Base-by-base conservation (phyloP, 768 basidiomycete genomes). In the Suillus occidentalis region DNA sequence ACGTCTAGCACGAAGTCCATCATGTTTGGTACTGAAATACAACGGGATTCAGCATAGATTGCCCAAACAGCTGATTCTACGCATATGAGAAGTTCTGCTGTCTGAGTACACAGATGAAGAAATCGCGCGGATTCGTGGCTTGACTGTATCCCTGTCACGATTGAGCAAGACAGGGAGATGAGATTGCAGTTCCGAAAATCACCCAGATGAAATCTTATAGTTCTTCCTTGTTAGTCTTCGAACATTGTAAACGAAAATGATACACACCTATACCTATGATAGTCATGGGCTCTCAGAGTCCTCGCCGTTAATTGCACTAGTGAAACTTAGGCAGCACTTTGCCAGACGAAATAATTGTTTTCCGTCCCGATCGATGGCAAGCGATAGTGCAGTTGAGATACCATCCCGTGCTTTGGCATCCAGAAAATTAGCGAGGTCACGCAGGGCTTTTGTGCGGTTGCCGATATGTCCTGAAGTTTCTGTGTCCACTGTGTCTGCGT, bases 321-420 rank as follows among this genome's bases (percentile, higher is more conserved):
- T 72, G 4, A 74, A 69, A 34, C 72, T 67, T 47, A 74, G 62
- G 43, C 73, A 72, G 52, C 52, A 59, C 47, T 14, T 45, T 12
- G 72, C 72, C 2, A 76, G 65, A 14, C 62, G 63, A 4, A 72
- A 64, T 40, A 76, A 36, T 1, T 52, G 43, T 39, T 69, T 62
- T 16, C 72, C 72, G 22, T 76, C 69, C 18, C 73, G 67, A 40
- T 72, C 59, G 1, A 73, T 71, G 5, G 70, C 72, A 37, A 36
- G 52, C 39, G 69, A 60, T 60, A 73, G 57, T n/a, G 67, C 42
- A 45, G 25, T 65, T 53, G 70, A n/a, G 6, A 8, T 62, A 0
- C 62, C 68, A 31, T 72, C 65, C 10, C 43, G 47, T 1, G 64
- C 40, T 36, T 65, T 74, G 39, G 36, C 12, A 6, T 39, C 7